phyloP scores from a whole-genome alignment of 495 filamentous ascomycete species.

The Xylaria sp. region DNA sequence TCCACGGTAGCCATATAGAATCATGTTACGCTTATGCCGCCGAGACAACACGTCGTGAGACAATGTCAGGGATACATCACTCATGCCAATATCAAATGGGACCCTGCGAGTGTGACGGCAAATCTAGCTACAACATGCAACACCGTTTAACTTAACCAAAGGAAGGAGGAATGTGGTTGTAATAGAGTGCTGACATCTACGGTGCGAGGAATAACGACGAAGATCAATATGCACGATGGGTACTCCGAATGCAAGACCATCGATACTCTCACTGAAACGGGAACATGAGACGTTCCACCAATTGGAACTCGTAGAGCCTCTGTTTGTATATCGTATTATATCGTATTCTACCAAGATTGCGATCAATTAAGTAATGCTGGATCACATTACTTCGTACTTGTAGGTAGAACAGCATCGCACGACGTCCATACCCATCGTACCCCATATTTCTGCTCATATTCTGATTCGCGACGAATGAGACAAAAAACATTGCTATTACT shows the following conservation, averaged over 20 bases:
- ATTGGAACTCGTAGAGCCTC: neutral
- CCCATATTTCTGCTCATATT: too few relatives aligned
- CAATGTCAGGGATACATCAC: slow-evolving; percentile 2
- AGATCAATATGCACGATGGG: neutral
- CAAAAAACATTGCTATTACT: slow-evolving; percentile 1
- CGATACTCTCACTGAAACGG: neutral
- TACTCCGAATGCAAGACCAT: neutral
- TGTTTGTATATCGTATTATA: neutral
- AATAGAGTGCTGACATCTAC: neutral
- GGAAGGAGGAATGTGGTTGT: neutral
- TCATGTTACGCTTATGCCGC: slow-evolving; percentile 6
- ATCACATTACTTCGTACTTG: too few relatives aligned
- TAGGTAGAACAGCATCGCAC: neutral
- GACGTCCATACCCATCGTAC: neutral
- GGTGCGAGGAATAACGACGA: neutral
- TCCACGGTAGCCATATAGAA: neutral
- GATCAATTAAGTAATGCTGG: too few relatives aligned
- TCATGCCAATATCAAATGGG: neutral
- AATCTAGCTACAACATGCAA: neutral
- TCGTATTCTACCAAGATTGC: too few relatives aligned
- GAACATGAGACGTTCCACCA: neutral
- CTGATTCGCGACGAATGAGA: neutral
- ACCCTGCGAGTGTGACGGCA: neutral
- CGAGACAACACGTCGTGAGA: neutral
- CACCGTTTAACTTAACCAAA: neutral